A percentile compares a stretch with the other conserved stretches of the same genome.
These are phyloP conservation scores for Chrysoporthe puriensis DNA, from an alignment of 2,329 filamentous ascomycete species.

Conservation along the genomic window DNA sequence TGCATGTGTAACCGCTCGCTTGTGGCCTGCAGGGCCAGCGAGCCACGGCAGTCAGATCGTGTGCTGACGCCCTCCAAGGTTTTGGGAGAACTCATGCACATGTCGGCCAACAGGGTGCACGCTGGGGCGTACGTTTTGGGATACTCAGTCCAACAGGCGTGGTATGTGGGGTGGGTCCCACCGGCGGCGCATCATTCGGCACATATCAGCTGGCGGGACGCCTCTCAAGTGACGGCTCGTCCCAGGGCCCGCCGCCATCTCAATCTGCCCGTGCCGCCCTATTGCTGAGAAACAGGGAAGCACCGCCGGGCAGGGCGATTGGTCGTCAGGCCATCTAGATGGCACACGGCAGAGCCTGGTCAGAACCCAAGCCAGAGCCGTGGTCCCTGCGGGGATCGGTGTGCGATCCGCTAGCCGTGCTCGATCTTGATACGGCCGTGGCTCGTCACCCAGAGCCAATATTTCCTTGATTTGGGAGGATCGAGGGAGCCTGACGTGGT, in stretches of 20 bases:
- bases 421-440: conserved; percentile 7
- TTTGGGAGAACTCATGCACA: background rate
- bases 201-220: background rate
- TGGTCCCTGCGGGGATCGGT: conserved; percentile 10
- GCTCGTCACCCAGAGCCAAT: background rate
- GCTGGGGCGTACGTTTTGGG: conserved; percentile 4
- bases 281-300: conserved; percentile 17
- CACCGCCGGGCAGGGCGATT: background rate
- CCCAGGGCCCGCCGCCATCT: background rate
- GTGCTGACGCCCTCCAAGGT: background rate
- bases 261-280: conserved; percentile 1
- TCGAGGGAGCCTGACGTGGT: conserved; percentile 7
- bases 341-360: background rate
- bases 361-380: conserved; percentile 13
- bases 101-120: conserved; percentile 3
- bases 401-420: conserved; percentile 3
- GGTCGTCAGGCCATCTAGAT: background rate
- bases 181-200: conserved; percentile 11
- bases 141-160: conserved; percentile 3
- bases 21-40: conserved; percentile 12
- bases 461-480: conserved; percentile 13
- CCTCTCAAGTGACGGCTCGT: conserved; percentile 20
- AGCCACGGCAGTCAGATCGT: background rate
- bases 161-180: conserved; percentile 10
- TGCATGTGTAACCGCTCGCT: conserved; percentile 18